Base-by-base conservation (phyloP, 345 rosid species). In the Trapa bicornis region DNA sequence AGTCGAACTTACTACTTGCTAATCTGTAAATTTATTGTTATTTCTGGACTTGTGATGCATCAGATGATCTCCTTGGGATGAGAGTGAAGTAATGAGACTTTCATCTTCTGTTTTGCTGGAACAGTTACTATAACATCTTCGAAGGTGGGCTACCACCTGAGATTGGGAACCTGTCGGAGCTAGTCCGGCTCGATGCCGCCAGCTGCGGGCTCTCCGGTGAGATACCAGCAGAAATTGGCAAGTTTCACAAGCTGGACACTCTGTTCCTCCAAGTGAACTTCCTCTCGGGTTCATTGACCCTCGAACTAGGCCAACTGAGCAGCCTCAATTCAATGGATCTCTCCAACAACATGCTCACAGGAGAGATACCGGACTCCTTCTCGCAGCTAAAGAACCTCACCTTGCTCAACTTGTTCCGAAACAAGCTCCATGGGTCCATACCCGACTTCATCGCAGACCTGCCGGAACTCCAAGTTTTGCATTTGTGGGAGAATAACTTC, bases 401-500 rank as follows among this genome's bases (percentile, higher is more conserved):
- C 17, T 62, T 82, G 36, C 60, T 82, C 74, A 82, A 82, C 72
- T 73, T 79, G 22, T 79, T 82, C 64, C 65, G 85, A 32, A 82
- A 82, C 80, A 79, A 75, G 80, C 81, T 82, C 41, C 76, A 79
- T 47, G 83, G 85, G 11, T 74, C 76, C 0, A 82, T 82, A 50
- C 81, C 83, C 36, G 80, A 77, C 68, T 82, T 82, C 68, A 54
- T 82, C 63, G 83, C 71, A 6, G 80, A 75, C 37, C 47, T 79
- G 39, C 85, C 83, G 32, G 61, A 71, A 67, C 82, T 82, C 35
- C 73, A 82, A 72, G 85, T 82, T 37, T 54, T 82, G 67, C 83
- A 82, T 74, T 47, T 82, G 57, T 82, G 85, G 85, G 85, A 82
- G 72, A 82, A 82, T 66, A 77, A 82, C 70, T 79, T 82, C 78